Conservation (phyloP, 139 green algal genomes). For the Desmodesmus armatus region DNA sequence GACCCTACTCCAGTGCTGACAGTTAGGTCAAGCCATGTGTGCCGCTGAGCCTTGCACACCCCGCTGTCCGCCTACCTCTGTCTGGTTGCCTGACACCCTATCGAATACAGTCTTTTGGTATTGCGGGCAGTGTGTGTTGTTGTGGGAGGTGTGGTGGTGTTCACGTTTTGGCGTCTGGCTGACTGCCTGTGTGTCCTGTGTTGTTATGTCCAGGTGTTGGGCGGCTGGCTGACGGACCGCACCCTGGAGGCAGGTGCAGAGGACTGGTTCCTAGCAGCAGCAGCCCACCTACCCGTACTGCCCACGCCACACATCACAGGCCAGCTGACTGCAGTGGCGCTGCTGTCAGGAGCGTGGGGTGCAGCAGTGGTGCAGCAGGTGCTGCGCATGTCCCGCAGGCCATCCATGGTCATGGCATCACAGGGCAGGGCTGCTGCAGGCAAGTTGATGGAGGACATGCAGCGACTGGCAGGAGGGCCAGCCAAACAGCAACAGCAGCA, state of each 20-base stretch:
- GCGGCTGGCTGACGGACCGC: slow-evolving; percentile 32
- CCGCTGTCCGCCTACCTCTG: too few species aligned
- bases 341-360: slow-evolving; percentile 17
- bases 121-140: too few species aligned
- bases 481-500: slow-evolving; percentile 24
- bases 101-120: too few species aligned
- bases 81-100: too few species aligned
- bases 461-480: background rate
- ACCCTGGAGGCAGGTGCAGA: slow-evolving; percentile 11
- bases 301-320: background rate
- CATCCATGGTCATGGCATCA: background rate
- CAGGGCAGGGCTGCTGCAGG: slow-evolving; percentile 15
- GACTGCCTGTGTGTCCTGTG: too few species aligned
- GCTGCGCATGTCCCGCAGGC: background rate
- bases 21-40: too few species aligned
- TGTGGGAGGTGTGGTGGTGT: too few species aligned
- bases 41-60: too few species aligned
- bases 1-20: too few species aligned
- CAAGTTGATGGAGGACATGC: slow-evolving; percentile 15
- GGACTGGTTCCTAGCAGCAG: background rate
- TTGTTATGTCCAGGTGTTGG: too few species aligned
- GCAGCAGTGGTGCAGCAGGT: slow-evolving; percentile 2
- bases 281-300: background rate
- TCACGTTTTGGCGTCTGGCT: too few species aligned
- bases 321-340: slow-evolving; percentile 1